Evolutionary conservation across 2,329 filamentous ascomycete genomes (phyloP), one percentile per base, ranked within the genome.

Genomic region (Hypoxylon sp.): DNA sequence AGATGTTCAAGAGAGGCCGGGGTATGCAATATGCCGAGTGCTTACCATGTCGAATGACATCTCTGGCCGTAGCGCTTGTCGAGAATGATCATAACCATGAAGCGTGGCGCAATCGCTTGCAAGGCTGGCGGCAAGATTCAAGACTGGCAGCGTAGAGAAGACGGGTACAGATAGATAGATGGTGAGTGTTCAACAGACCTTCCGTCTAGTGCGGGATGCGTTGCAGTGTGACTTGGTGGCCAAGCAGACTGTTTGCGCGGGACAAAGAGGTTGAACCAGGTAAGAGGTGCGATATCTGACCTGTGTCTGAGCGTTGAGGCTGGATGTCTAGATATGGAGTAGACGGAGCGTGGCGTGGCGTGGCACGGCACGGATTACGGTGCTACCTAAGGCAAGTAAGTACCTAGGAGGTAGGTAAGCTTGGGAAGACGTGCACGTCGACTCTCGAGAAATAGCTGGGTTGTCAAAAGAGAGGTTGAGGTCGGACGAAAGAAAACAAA

Each of bases 1-100:
- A 7, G 27, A 21, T 8, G 18, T 3, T 13, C 23, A 15, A 23
- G 20, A 21, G 3, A 29, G 35, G 4, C 9, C 29, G 11, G 24
- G 10, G 33, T 21, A 21, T n/a, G n/a, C n/a, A n/a, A n/a, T 20
- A 31, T 21, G 11, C 7, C 3, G 21, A 20, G 50, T 10, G 27
- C 43, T 29, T 58, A 63, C 61, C 61, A 63, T 63, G 33, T 55
- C 45, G 58, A 58, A 55, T 48, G 62, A 55, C 21, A 43, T 15
- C 21, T 17, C 31, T 21, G 26, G 50, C 13, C 31, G 46, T 18
- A 48, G 35, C 21, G 17, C 11, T 21, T 49, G 18, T 43, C 40
- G 23, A 17, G 37, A 31, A 20, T 35, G 47, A 40, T 29, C 49
- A 63, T 60, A 52, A 58, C 47, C 49, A 45, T 29, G n/a, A 33